These are phyloP conservation scores for Paracoccidioides lutzii DNA, from an alignment of 2,329 filamentous ascomycete genomes.

Conservation along the genomic window DNA sequence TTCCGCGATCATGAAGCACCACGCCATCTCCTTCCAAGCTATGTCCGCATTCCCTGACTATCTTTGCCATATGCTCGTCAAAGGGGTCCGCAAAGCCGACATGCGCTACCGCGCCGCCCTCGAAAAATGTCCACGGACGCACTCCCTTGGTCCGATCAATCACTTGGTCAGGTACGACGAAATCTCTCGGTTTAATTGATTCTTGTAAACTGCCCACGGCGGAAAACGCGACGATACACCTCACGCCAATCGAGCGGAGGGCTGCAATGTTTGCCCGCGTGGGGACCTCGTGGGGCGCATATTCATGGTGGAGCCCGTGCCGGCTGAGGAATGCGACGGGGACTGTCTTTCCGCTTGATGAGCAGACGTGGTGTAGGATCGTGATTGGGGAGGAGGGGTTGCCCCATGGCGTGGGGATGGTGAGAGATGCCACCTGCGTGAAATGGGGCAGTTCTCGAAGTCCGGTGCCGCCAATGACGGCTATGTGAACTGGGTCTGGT, in stretches of 20 bases:
- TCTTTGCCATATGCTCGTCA: slow-evolving; percentile 59
- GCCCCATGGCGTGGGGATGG: slow-evolving; percentile 78
- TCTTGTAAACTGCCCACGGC: slow-evolving; percentile 88
- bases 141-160: slow-evolving; percentile 96
- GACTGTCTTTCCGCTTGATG: slow-evolving; percentile 47
- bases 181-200: slow-evolving; percentile 88
- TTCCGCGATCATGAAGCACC: slow-evolving; percentile 68
- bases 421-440: slow-evolving; percentile 66
- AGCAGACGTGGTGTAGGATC: slow-evolving; percentile 75
- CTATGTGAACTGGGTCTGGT: slow-evolving; percentile 57
- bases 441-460: slow-evolving; percentile 79
- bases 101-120: slow-evolving; percentile 71
- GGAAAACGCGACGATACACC: slow-evolving; percentile 84
- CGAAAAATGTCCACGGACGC: slow-evolving; percentile 88
- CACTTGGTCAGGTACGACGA: slow-evolving; percentile 89
- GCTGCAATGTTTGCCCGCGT: slow-evolving; percentile 95
- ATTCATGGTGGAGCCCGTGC: slow-evolving; percentile 77
- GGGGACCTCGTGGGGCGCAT: slow-evolving; percentile 90
- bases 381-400: slow-evolving; percentile 61
- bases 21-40: slow-evolving; percentile 73
- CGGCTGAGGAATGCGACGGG: slow-evolving; percentile 83
- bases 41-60: slow-evolving; percentile 66
- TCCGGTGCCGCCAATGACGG: slow-evolving; percentile 86
- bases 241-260: slow-evolving; percentile 77
- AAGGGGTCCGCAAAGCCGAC: slow-evolving; percentile 95